Evolutionary conservation across 2,329 filamentous ascomycete species (phyloP).

Genomic region (Hortaea werneckii): DNA sequence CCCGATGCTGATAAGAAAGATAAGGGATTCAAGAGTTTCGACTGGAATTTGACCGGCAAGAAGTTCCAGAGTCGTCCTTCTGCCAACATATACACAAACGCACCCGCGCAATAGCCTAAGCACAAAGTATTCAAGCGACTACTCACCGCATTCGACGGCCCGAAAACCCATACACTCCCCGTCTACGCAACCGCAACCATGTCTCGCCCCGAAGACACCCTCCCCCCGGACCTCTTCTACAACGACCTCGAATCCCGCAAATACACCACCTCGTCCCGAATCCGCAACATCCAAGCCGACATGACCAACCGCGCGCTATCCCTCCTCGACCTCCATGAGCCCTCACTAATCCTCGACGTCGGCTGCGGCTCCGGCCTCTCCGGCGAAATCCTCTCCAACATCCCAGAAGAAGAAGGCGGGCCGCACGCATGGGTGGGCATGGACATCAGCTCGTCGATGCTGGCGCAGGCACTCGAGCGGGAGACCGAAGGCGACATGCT

Average conservation of each 20-base stretch:
- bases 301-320: constrained; percentile 93
- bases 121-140: too few relatives aligned
- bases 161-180: too few relatives aligned
- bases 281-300: constrained; percentile 84
- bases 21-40: too few relatives aligned
- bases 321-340: constrained; percentile 67
- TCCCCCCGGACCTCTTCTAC: constrained; percentile 95
- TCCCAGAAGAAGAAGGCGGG: constrained; percentile 59
- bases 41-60: too few relatives aligned
- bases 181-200: constrained; percentile 43
- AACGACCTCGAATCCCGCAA: constrained; percentile 91
- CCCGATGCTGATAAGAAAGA: too few relatives aligned
- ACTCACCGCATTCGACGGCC: too few relatives aligned
- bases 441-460: constrained; percentile 91
- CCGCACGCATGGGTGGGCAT: constrained; percentile 96
- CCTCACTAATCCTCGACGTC: constrained; percentile 89
- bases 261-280: constrained; percentile 93
- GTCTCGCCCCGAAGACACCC: constrained; percentile 92
- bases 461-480: constrained; percentile 84
- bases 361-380: constrained; percentile 92
- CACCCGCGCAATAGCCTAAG: too few relatives aligned
- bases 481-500: constrained; percentile 92
- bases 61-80: too few relatives aligned
- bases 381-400: constrained; percentile 80
- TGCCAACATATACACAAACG: too few relatives aligned